These are phyloP conservation scores for Sporothrix humicola DNA, from an alignment of 2,329 filamentous ascomycete species.

Conservation along the genomic window DNA sequence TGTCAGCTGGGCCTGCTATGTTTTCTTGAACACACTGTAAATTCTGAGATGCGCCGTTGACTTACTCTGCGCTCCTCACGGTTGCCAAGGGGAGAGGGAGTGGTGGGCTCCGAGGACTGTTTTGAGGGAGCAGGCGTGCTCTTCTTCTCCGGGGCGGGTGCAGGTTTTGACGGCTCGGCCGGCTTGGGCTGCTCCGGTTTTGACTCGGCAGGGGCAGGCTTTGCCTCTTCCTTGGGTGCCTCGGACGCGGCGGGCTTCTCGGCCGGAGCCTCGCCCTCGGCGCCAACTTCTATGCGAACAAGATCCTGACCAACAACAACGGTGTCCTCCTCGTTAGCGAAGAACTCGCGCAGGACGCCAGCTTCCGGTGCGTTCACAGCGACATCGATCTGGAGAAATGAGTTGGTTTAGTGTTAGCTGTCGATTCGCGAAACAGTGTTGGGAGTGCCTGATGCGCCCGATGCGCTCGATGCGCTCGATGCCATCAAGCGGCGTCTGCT, in stretches of 20 bases:
- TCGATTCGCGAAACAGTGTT: not conserved
- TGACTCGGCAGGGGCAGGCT: slow-evolving; percentile 32
- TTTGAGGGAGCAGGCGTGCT: slow-evolving; percentile 41
- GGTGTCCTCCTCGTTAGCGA: slow-evolving; percentile 93
- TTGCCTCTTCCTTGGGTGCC: slow-evolving; percentile 41
- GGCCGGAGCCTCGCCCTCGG: slow-evolving; percentile 54
- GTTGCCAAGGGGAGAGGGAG: slow-evolving; percentile 63
- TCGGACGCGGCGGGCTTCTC: slow-evolving; percentile 39
- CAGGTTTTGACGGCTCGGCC: slow-evolving; percentile 39
- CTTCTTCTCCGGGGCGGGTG: slow-evolving; percentile 43
- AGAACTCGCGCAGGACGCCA: slow-evolving; percentile 87
- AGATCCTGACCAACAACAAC: slow-evolving; percentile 94
- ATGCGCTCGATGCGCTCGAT: too few species aligned
- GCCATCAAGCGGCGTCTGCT: not conserved
- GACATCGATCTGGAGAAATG: slow-evolving; percentile 77
- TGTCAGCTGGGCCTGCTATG: not conserved
- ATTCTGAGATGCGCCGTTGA: slow-evolving; percentile 36
- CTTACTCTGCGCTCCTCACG: slow-evolving; percentile 87
- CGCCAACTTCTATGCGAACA: slow-evolving; percentile 81
- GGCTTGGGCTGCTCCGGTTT: slow-evolving; percentile 49
- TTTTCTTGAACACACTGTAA: not conserved
- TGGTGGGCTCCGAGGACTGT: slow-evolving; percentile 44
- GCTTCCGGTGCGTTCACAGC: slow-evolving; percentile 92
- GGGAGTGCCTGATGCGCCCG: not conserved
- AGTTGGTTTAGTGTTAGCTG: slow-evolving; percentile 17